Evolutionary conservation across 495 filamentous ascomycete genomes (phyloP).

Genomic region (Acidiella bohemica): DNA sequence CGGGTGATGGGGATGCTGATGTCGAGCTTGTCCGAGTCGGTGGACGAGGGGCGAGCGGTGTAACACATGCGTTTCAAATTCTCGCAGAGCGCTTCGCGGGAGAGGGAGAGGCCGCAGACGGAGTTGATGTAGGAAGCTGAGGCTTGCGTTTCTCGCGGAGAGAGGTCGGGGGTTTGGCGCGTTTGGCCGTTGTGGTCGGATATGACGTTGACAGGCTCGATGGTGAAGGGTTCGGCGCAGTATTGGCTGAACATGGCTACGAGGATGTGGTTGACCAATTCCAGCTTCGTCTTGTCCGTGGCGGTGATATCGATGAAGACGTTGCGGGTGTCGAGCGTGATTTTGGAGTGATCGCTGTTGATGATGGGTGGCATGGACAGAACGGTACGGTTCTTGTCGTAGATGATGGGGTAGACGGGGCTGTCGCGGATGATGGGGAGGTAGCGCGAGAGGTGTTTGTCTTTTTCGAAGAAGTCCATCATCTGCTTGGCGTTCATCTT

Average conservation of each 20-base stretch:
- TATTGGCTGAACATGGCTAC: slow-evolving; percentile 96
- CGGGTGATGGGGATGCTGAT: slow-evolving; percentile 75
- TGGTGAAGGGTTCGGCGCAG: slow-evolving; percentile 72
- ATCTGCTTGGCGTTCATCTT: slow-evolving; percentile 76
- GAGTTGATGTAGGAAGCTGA: slow-evolving; percentile 86
- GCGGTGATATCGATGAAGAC: slow-evolving; percentile 95
- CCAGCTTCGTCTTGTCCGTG: slow-evolving; percentile 91
- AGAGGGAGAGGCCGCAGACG: slow-evolving; percentile 68
- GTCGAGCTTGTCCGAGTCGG: slow-evolving; percentile 45
- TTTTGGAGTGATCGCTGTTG: slow-evolving; percentile 94
- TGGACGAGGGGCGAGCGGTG: slow-evolving; percentile 53
- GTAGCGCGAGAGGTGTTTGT: slow-evolving; percentile 66
- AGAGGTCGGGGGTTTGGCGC: slow-evolving; percentile 64
- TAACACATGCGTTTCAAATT: slow-evolving; percentile 79
- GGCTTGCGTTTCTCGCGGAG: slow-evolving; percentile 59
- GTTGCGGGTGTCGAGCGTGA: slow-evolving; percentile 75
- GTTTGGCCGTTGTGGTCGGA: slow-evolving; percentile 81
- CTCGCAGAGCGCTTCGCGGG: slow-evolving; percentile 55
- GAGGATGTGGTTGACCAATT: slow-evolving; percentile 88
- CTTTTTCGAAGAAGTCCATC: slow-evolving; percentile 92
- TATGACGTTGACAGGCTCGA: slow-evolving; percentile 83
- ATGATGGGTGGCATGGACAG: slow-evolving; percentile 96
- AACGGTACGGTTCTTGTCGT: slow-evolving; percentile 72
- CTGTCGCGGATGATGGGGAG: slow-evolving; percentile 89
- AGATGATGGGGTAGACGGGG: slow-evolving; percentile 92